Evolutionary conservation across 2,329 filamentous ascomycete genomes (phyloP), one percentile per base, ranked within the genome.

Genomic region (Neofusicoccum parvum): DNA sequence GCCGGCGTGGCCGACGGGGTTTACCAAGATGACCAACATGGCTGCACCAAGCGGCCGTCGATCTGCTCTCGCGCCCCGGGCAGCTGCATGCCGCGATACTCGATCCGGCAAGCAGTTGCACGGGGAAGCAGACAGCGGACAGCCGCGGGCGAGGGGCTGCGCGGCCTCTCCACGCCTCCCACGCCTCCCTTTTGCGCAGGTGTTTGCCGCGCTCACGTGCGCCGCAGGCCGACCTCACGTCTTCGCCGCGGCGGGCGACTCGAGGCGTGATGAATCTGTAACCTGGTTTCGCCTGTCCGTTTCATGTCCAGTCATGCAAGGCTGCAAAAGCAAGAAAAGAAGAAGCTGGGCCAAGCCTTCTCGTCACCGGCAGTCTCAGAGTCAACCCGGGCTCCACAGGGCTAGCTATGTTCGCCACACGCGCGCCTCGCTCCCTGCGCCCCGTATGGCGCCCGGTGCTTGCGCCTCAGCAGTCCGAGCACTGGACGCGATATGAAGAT

Each of bases 271-370:
- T 60, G 56, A 60, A 60, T 60, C 56, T 60, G 56, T 60, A 60
- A 60, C 56, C 56, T 34, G 56, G 56, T 60, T 60, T 60, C 56
- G 56, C 39, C 17, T 46, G 56, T 60, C 56, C 56, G 56, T 60
- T 60, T 60, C 56, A 60, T 48, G 56, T 60, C 56, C 56, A 27
- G 56, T 60, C 56, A 60, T 60, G 56, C 56, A 60, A 60, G 56
- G 56, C 56, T 23, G 43, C 27, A 48, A 60, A 60, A 60, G 56
- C 56, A 60, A 60, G 56, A 60, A 36, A 58, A 37, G 32, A 48
- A 58, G 54, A 34, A 20, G 43, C 41, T 58, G 43, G n/a, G 56
- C 56, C 56, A 60, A 60, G 56, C 56, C 56, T 36, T 48, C 41
- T 60, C 56, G 56, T 48, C 41, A 60, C 56, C 56, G 56, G 41